phyloP scores from a whole-genome alignment of 1,284 basidiomycete species.

The Salmacisia buchloeana region DNA sequence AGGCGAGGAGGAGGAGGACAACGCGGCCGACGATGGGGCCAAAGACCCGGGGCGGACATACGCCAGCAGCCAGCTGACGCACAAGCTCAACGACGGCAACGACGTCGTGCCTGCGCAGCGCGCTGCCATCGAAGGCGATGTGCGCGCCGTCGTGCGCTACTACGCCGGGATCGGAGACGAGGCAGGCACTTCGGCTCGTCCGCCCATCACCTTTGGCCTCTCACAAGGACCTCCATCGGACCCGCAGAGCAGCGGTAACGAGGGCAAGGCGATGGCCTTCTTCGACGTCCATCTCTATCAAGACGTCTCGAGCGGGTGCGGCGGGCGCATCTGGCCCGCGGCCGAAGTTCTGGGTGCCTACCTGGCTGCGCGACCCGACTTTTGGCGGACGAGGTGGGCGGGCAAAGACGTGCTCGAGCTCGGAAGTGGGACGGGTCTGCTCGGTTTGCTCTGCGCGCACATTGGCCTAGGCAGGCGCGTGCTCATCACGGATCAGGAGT shows the following conservation, averaged over 20 bases:
- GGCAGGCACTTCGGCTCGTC: neutral
- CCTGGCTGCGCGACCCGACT: slow-evolving; percentile 16
- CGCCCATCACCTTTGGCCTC: neutral
- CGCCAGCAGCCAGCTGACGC: neutral
- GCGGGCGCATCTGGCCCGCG: slow-evolving; percentile 85
- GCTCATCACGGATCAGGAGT: slow-evolving; percentile 85
- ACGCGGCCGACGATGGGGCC: neutral
- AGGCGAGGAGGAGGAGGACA: slow-evolving; percentile 10
- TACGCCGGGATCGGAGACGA: slow-evolving; percentile 16
- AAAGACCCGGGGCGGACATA: slow-evolving; percentile 1
- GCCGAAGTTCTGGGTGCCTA: slow-evolving; percentile 64
- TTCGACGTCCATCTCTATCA: slow-evolving; percentile 57
- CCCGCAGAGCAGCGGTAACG: no score
- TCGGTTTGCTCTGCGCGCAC: slow-evolving; percentile 72
- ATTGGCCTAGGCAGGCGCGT: slow-evolving; percentile 57
- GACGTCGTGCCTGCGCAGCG: slow-evolving; percentile 58
- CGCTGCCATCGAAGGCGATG: slow-evolving; percentile 53
- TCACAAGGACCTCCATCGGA: neutral
- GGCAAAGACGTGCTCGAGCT: slow-evolving; percentile 64
- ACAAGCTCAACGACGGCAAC: slow-evolving; percentile 12
- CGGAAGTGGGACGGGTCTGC: slow-evolving; percentile 78
- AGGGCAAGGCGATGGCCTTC: neutral
- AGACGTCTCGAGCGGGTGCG: slow-evolving; percentile 78
- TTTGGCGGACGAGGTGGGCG: slow-evolving; percentile 13
- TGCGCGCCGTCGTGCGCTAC: slow-evolving; percentile 29